Evolutionary conservation across 345 rosid genomes (phyloP), one percentile per base, ranked within the genome.

Genomic region (Eucalyptus erythrocorys): DNA sequence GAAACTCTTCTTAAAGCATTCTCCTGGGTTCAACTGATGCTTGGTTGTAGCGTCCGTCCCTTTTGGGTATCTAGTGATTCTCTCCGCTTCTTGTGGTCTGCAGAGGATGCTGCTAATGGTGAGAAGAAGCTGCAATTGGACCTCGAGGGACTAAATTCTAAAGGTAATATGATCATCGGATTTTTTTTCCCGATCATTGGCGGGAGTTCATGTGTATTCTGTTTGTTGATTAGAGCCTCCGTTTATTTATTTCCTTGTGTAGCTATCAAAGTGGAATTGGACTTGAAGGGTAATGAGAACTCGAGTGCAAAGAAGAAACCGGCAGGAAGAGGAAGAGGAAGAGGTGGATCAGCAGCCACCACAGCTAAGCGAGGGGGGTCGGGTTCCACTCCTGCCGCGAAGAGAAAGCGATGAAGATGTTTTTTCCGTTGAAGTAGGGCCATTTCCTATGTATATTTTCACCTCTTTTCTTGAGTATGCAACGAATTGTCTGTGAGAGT

Each of bases 211-310:
- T 30, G 80, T 9, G 30, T 5, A 16, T 6, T 7, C 10, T 19
- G 11, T 47, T 42, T 85, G 51, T 51, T 80, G 42, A 10, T 48
- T 55, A 14, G 45, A 27, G 30, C 45, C 27, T 11, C 34, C n/a
- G 24, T 15, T 87, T 57, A 7, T 21, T 51, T 21, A 51, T n/a
- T 51, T n/a, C 47, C 51, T 87, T 87, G 42, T 79, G 76, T 88
- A 96, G 98, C 98, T 89, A 94, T 96, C 85, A 88, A 96, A 92
- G 98, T 97, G 15, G 95, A 96, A 92, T 87, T 97, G 90, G 98
- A 95, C 87, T 90, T 96, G 89, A 97, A 96, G 92, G 95, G 93
- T 47, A 55, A 91, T 19, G 94, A 91, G 66, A 93, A 91, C 59
- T 93, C 95, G 43, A 92, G 93, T 68, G 86, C 93, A 48, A 95